Conservation (phyloP, 2,329 filamentous ascomycete species). For the Cephalotrichum gorgonifer region DNA sequence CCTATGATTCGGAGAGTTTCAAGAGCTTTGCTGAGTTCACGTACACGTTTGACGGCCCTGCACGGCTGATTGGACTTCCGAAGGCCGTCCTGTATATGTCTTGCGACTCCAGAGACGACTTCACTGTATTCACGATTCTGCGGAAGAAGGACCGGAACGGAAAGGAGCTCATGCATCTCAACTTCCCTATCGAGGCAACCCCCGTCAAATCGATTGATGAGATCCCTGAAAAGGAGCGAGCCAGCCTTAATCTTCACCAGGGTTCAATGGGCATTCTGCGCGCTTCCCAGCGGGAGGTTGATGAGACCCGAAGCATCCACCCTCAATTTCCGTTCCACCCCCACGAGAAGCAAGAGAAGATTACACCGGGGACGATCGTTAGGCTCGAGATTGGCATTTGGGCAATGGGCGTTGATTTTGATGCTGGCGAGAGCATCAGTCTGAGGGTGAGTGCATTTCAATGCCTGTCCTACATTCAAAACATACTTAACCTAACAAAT, state of each 20-base stretch:
- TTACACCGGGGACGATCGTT: constrained; percentile 27
- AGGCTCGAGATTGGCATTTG: constrained; percentile 36
- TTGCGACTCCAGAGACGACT: constrained; percentile 27
- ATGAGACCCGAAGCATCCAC: constrained; percentile 17
- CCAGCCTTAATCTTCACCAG: constrained; percentile 27
- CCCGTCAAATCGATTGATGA: constrained; percentile 16
- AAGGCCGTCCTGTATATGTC: constrained; percentile 36
- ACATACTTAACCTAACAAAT: background rate
- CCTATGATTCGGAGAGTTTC: constrained; percentile 19
- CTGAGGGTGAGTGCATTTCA: background rate
- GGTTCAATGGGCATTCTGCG: constrained; percentile 31
- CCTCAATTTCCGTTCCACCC: constrained; percentile 23
- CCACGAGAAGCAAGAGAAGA: constrained; percentile 27
- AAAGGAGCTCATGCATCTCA: constrained; percentile 28
- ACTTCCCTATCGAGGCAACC: constrained; percentile 23
- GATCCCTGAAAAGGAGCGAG: constrained; percentile 21
- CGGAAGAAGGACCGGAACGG: constrained; percentile 31
- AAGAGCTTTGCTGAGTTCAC: constrained; percentile 20
- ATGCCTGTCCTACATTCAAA: background rate
- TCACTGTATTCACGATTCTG: constrained; percentile 31
- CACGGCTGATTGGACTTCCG: constrained; percentile 31
- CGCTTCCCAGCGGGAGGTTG: constrained; percentile 30
- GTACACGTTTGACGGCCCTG: constrained; percentile 25
- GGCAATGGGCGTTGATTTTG: constrained; percentile 33
- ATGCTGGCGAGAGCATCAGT: constrained; percentile 23